Evolutionary conservation across 1,284 basidiomycete species (phyloP), one percentile per base, ranked within the genome.

Genomic region (Cystobasidium pallidum): DNA sequence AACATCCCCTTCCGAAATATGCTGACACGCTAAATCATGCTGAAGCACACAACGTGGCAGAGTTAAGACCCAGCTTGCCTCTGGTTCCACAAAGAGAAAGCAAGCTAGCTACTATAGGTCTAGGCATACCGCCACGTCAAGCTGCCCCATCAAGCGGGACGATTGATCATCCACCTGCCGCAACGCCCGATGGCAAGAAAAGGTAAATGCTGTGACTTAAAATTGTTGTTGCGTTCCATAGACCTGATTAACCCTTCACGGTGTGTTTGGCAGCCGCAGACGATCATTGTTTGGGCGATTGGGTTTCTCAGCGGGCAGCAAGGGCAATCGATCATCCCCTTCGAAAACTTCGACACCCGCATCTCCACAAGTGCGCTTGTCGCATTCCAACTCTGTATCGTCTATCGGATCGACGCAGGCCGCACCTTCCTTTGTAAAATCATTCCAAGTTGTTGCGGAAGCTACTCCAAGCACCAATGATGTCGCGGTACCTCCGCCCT

Each of bases 301-400:
- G 13, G 64, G 64, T 17, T 55, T 66, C 26, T 66, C 64, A 19
- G 28, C 64, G 15, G 51, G 63, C 52, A 55, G 52, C 34, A 66
- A 66, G 21, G 15, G 49, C 19, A 26, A 34, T 57, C 36, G 34
- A 2, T 28, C 52, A 39, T n/a, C 30, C 24, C 7, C 54, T 2
- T n/a, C 54, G 13, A 57, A 57, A 10, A 36, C 19, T 2, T 2
- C 15, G 15, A 30, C 30, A 17, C 64, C 64, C 19, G 26, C 64
- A 11, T 34, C 57, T 2, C 64, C 64, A 1, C 49, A 39, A 41
- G 64, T 66, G 7, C 64, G 30, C 10, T 24, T 66, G 32, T n/a
- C 64, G 2, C 49, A 66, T 4, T 66, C 64, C 3, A 43, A 36
- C 21, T 66, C 64, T 21, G 64, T 66, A 15, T 66, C 64, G 3